phyloP scores from a whole-genome alignment of 108 stramenopile genomes.

The Poteriospumella lacustris region DNA sequence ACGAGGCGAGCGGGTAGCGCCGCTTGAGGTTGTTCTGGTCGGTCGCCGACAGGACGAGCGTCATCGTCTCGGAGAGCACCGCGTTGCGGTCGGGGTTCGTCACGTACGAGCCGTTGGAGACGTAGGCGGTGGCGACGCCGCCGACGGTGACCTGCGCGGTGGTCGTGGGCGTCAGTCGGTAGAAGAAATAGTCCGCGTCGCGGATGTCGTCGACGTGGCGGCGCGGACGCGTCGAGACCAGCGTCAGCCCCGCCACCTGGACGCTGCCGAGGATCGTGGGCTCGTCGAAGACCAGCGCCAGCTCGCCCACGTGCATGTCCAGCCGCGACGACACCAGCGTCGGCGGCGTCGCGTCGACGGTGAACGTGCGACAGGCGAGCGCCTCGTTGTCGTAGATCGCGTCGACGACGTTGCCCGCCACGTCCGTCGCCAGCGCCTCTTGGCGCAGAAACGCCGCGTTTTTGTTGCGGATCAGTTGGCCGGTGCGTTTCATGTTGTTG shows the following conservation, averaged over 20 bases:
- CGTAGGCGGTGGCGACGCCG: neutral
- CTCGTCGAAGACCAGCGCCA: neutral
- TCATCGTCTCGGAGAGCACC: neutral
- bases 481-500: neutral
- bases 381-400: neutral
- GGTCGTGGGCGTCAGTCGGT: neutral
- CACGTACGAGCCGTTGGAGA: neutral
- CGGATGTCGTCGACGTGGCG: no score
- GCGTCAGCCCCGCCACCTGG: neutral
- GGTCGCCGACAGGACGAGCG: neutral
- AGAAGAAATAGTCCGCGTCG: no score
- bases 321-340: neutral
- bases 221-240: neutral
- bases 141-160: no score
- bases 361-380: neutral
- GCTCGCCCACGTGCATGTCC: neutral
- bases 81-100: neutral
- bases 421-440: neutral
- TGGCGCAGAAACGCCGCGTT: neutral
- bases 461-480: neutral
- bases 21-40: neutral
- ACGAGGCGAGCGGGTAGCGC: no score
- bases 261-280: neutral
- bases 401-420: neutral
- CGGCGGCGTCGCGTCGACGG: neutral